Evolutionary conservation across 805 yeast species (phyloP).

Genomic region (Wickerhamia fluorescens): DNA sequence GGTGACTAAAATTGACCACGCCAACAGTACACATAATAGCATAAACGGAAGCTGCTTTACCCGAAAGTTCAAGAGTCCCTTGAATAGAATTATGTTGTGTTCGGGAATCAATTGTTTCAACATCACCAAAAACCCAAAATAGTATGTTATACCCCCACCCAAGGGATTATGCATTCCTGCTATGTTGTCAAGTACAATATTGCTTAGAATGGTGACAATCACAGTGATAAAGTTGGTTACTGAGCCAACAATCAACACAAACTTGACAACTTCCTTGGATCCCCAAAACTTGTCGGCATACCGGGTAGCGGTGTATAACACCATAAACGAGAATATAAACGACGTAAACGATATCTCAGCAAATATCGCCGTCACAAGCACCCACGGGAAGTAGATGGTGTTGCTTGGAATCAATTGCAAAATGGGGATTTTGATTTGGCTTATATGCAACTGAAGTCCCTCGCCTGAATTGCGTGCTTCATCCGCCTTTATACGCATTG

Average conservation of each 20-base stretch:
- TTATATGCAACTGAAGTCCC: neutral
- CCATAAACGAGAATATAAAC: conserved; percentile 31
- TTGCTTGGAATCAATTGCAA: conserved; percentile 59
- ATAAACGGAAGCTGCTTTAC: conserved; percentile 58
- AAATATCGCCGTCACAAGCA: conserved; percentile 54
- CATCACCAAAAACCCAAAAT: conserved; percentile 50
- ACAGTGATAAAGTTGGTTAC: conserved; percentile 51
- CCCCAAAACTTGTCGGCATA: conserved; percentile 51
- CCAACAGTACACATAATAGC: conserved; percentile 21
- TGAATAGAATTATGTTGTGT: conserved; percentile 43
- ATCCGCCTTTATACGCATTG: conserved; percentile 14
- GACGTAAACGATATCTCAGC: conserved; percentile 48
- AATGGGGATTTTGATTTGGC: conserved; percentile 26
- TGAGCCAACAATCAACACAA: conserved; percentile 47
- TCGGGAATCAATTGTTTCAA: conserved; percentile 55
- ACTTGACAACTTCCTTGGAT: conserved; percentile 40
- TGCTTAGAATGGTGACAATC: conserved; percentile 31
- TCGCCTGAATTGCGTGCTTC: conserved; percentile 6
- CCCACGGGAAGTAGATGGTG: conserved; percentile 56
- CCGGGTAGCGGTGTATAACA: conserved; percentile 34
- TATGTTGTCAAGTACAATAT: conserved; percentile 28
- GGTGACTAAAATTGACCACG: conserved; percentile 28
- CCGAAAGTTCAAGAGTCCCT: conserved; percentile 40
- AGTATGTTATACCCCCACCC: conserved; percentile 45
- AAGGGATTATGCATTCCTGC: conserved; percentile 37